These are phyloP conservation scores for Penicillium canescens DNA, from an alignment of 495 filamentous ascomycete genomes.

Conservation along the genomic window DNA sequence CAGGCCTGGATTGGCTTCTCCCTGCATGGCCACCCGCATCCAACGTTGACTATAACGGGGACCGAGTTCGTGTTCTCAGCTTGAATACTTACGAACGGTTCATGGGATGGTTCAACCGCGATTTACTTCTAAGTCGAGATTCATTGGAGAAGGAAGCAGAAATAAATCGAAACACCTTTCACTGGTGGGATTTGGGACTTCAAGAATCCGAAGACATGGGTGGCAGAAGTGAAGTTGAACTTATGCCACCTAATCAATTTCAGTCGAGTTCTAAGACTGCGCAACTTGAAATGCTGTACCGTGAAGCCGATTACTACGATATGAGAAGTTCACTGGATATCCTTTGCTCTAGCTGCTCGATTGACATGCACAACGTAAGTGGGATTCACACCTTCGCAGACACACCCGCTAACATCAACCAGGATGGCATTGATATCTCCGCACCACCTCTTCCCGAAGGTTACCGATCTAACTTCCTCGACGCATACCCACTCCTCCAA, in stretches of 20 bases:
- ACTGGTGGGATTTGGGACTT: conserved; percentile 42
- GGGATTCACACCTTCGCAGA: background rate
- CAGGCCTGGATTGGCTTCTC: conserved; percentile 88
- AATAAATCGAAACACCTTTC: conserved; percentile 31
- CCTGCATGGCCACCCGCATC: conserved; percentile 66
- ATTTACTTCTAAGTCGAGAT: conserved; percentile 36
- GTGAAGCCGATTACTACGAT: conserved; percentile 32
- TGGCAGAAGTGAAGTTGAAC: conserved; percentile 10
- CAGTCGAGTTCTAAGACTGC: conserved; percentile 20
- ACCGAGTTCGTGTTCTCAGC: conserved; percentile 77
- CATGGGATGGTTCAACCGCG: conserved; percentile 75
- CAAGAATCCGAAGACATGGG: conserved; percentile 36
- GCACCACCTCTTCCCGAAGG: conserved; percentile 59
- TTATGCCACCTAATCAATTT: conserved; percentile 5
- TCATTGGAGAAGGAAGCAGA: conserved; percentile 29
- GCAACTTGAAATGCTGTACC: conserved; percentile 28
- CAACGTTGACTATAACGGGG: conserved; percentile 65
- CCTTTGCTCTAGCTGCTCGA: conserved; percentile 30
- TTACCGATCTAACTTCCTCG: conserved; percentile 61
- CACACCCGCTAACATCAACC: conserved; percentile 23
- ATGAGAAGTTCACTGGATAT: conserved; percentile 41
- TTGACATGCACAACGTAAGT: conserved; percentile 32
- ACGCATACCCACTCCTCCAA: conserved; percentile 63
- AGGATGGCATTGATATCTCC: conserved; percentile 61
- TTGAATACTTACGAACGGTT: conserved; percentile 71